Base-by-base conservation (phyloP, 1,284 basidiomycete genomes). In the Apiotrichum mycotoxinovorans region DNA sequence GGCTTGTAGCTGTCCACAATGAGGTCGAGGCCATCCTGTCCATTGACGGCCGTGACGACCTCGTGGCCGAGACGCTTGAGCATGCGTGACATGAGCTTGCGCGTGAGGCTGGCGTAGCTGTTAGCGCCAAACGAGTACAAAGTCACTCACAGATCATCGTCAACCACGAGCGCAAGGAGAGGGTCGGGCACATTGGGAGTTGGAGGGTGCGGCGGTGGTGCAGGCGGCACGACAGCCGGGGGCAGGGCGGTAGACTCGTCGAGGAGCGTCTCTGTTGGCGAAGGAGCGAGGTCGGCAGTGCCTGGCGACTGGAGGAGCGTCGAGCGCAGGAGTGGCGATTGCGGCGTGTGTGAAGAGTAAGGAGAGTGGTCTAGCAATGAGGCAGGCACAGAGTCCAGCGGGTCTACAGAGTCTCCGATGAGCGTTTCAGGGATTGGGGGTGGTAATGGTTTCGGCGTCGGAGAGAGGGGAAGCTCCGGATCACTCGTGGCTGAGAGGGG, bases 41-140 rank as follows among this genome's bases (percentile, higher is more conserved):
- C 91, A 66, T 95, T 92, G 76, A 92, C 89, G 18, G 91, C 91
- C 8, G 84, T 85, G 4, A 83, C 80, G 20, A 93, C 89, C 45
- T 76, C 75, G 74, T 89, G 91, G 1, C 90, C 90, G 7, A 94
- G 77, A 20, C 89, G 82, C 22, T 83, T 83, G 53, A 93, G 80
- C 78, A 91, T 84, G 35, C 90, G 82, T 48, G 82, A 83, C 91
- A 93, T 92, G 58, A 93, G 79, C 61, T 82, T 85, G 45, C 90
- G 83, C 42, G 91, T 93, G 53, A 93, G 75, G 17, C 38, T 40
- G n/a, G 2, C 4, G 38, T 40, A 17, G n/a, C 8, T 20, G 15
- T 9, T 4, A 18, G 4, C n/a, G n/a, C n/a, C n/a, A n/a, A n/a
- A n/a, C n/a, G n/a, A n/a, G n/a, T n/a, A 5, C 38, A 20, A n/a